These are phyloP conservation scores for Citrullus colocynthis DNA, from an alignment of 306 rosid species.

Conservation along the genomic window DNA sequence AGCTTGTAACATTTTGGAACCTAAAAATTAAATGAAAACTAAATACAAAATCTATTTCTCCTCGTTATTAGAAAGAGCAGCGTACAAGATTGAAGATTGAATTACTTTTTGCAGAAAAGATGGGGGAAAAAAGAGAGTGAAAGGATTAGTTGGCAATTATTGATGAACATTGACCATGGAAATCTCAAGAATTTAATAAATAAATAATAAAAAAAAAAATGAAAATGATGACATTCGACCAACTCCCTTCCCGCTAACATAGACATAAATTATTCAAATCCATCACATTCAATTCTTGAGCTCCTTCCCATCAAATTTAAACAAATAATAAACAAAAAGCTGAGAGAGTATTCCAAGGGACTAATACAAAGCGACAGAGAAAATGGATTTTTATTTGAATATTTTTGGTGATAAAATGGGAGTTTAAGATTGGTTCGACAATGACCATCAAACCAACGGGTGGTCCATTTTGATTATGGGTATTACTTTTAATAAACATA, in stretches of 20 bases:
- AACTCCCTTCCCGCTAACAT: conserved; percentile 7
- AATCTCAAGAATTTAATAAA: background rate
- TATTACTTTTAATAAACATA: background rate
- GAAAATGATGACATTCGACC: background rate
- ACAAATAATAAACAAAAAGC: background rate
- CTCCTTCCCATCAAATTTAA: background rate
- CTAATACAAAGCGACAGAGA: background rate
- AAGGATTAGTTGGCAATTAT: background rate
- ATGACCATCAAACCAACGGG: background rate
- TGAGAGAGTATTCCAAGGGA: too few species aligned
- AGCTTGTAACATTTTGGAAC: too few species aligned
- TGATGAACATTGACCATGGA: background rate
- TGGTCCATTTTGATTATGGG: background rate
- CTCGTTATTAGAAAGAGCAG: background rate
- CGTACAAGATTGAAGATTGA: background rate
- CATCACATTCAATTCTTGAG: background rate
- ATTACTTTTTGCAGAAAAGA: background rate
- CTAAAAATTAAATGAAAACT: too few species aligned
- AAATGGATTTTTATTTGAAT: background rate
- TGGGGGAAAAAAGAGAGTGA: background rate
- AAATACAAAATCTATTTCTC: too few species aligned
- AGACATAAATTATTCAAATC: background rate
- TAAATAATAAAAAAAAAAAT: too few species aligned
- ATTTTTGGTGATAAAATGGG: background rate
- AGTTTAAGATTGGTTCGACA: background rate